A percentile compares a stretch with the other conserved stretches of the same genome.
Evolutionary conservation across 352 stramenopile genomes (phyloP).

Genomic region (Phytopythium kandeliae): DNA sequence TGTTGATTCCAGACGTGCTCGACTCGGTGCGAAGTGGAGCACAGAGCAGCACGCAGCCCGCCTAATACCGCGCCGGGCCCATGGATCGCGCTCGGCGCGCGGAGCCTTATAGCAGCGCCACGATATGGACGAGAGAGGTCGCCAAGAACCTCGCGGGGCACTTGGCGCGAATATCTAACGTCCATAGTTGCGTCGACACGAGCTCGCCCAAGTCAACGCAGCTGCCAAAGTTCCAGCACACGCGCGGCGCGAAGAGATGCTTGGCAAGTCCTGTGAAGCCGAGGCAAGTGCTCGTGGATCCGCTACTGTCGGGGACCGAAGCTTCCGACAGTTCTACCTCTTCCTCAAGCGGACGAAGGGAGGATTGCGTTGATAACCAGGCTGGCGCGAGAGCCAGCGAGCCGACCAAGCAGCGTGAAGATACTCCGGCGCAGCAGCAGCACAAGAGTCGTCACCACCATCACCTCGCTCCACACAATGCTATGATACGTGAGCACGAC

Average conservation of each 20-base stretch:
- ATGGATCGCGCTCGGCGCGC: conserved; percentile 71
- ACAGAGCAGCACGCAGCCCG: too few relatives aligned
- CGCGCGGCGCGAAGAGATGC: conserved; percentile 28
- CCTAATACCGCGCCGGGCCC: too few relatives aligned
- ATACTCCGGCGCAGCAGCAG: not conserved
- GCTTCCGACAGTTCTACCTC: not conserved
- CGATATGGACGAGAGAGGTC: conserved; percentile 71
- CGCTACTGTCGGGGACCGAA: not conserved
- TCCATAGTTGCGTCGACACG: conserved; percentile 68
- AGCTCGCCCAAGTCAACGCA: conserved; percentile 49
- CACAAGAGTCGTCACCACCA: not conserved
- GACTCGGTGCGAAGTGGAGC: not conserved
- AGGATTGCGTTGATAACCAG: not conserved
- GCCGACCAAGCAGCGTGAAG: not conserved
- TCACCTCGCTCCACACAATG: not conserved
- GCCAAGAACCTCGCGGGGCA: conserved; percentile 63
- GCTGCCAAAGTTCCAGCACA: conserved; percentile 43
- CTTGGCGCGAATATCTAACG: conserved; percentile 60
- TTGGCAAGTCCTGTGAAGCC: conserved; percentile 42
- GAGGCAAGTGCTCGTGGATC: conserved; percentile 8
- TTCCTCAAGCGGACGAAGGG: not conserved
- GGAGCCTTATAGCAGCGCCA: conserved; percentile 74
- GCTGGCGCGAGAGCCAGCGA: not conserved
- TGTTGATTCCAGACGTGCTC: not conserved
- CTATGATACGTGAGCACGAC: too few relatives aligned